Base-by-base conservation (phyloP, 768 basidiomycete species). In the Cubamyces lactineus region DNA sequence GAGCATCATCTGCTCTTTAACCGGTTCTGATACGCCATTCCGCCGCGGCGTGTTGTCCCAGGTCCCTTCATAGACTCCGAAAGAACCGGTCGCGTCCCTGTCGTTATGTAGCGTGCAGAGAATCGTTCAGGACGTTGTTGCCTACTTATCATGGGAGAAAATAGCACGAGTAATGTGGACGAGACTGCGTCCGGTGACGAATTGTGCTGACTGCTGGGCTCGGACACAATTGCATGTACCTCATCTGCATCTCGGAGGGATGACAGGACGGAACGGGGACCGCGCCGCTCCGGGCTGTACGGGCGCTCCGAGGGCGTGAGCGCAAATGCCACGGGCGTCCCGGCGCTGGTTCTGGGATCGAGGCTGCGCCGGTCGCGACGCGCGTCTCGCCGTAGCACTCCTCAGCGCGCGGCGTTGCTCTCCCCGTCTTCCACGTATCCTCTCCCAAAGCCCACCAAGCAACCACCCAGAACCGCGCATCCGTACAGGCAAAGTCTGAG, bases 291-390 rank as follows among this genome's bases (percentile, higher is more conserved):
- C 46, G 57, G 52, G 51, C 38, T 28, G 8, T 13, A 19, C 40
- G 57, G 62, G 62, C 62, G 62, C 62, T 63, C 62, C 62, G 62
- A 59, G 19, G 40, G 48, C 28, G 57, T 49, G 23, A 34, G 34
- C 5, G 9, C 34, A 11, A 34, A 6, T 34, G 34, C 42, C n/a
- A 50, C 47, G 57, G 23, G 57, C 57, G 57, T 40, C 52, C 53
- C 26, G 46, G 42, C 21, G 9, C 9, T n/a, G 42, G 13, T 7
- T 40, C 17, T 39, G 55, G 43, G 17, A 34, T 47, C 15, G 55
- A 52, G 56, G 57, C 51, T 53, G 56, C 51, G 62, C 51, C 34
- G 34, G 56, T 48, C 49, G 38, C 28, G 51, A 41, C 57, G 43
- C 45, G 54, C 30, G 21, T 21, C 30, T 49, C 48, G n/a, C n/a